Base-by-base conservation (phyloP, 2,329 filamentous ascomycete genomes). In the Fusarium sp. region DNA sequence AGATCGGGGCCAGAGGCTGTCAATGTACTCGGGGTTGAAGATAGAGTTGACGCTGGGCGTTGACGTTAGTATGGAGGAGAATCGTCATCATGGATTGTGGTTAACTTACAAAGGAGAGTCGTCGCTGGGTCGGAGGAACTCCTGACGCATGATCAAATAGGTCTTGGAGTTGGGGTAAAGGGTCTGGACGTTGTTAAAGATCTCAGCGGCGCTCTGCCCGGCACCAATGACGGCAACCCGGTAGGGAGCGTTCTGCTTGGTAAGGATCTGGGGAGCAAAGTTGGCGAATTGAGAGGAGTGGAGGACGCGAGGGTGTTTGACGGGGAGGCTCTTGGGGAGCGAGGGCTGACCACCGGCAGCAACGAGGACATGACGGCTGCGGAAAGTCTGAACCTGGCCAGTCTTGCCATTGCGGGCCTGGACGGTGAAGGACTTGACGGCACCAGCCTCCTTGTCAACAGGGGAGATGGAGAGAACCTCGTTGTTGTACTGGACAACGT, bases 191-290 rank as follows among this genome's bases (percentile, higher is more conserved):
- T 97, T 95, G 83, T 94, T 92, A 84, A 97, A 98, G 75, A 98
- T 97, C 84, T 99, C 95, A 10, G 95, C 95, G 3, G 94, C 94
- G 78, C 93, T 97, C 83, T 99, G 95, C 1, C 96, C 95, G 48
- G 90, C 93, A 9, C 95, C 95, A 41, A 98, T 86, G 11, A 98
- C 92, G 9, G 94, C 95, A 55, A 98, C 90, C 15, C 89, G 89
- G 80, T 94, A 93, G 1, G 86, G 87, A 3, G 84, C 83, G 36
- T 85, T 81, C 59, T 83, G 80, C 71, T 90, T 85, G 62, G 78
- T 82, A 53, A 93, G 86, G 36, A 94, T 84, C 67, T 87, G 80
- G 52, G 87, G 86, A 7, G 91, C 87, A 13, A 86, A 81, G 63
- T 91, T 88, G 31, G 91, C 90, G 80, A 97, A 98, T 78, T 94